Evolutionary conservation across 1,284 basidiomycete genomes (phyloP).

Genomic region (Puccinia horiana): DNA sequence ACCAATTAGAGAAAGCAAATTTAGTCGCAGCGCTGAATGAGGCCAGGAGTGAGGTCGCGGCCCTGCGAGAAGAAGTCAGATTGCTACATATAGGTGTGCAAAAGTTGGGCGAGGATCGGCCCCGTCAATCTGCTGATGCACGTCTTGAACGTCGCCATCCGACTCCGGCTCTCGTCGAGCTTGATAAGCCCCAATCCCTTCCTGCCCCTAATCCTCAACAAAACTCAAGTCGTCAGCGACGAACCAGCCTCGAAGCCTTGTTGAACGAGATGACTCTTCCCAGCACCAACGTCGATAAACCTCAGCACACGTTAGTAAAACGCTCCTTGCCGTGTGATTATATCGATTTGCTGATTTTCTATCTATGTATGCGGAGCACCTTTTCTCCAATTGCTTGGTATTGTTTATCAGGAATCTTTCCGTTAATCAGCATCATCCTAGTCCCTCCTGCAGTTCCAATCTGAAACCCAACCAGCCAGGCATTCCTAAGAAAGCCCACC

Average conservation of each 20-base stretch:
- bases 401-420: neutral
- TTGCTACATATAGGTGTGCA: conserved; percentile 29
- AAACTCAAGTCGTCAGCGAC: neutral
- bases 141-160: conserved; percentile 19
- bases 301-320: neutral
- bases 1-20: conserved; percentile 41
- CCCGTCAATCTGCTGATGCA: conserved; percentile 16
- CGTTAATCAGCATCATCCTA: neutral
- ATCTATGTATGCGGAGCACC: neutral
- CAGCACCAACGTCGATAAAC: neutral
- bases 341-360: neutral
- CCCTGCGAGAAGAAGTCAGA: conserved; percentile 34
- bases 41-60: conserved; percentile 16
- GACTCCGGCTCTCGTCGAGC: neutral
- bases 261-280: neutral
- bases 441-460: neutral
- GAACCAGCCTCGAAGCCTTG: neutral
- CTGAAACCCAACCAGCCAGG: neutral
- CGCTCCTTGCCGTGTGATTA: neutral
- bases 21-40: conserved; percentile 27
- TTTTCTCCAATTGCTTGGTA: neutral
- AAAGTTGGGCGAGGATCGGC: conserved; percentile 16
- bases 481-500: neutral
- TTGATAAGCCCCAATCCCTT: neutral
- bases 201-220: neutral